Percentiles rank a stretch among this genome's conserved stretches.
Conservation (phyloP, 1,284 basidiomycete genomes). For the Trichosporon sp. region DNA sequence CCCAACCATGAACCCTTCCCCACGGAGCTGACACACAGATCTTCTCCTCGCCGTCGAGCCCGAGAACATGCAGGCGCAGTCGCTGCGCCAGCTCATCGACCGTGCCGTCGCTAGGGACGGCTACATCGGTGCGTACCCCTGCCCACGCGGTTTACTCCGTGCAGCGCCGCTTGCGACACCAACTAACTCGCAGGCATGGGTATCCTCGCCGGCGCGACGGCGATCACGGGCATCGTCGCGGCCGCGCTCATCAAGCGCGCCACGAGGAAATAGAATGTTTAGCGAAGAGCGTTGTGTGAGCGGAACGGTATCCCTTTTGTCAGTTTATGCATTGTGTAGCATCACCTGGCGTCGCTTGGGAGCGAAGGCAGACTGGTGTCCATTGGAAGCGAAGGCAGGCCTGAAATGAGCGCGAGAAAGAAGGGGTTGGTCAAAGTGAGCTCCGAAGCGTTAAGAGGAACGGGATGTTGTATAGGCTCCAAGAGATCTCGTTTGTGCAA, state of each 20-base stretch:
- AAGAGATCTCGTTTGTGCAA: no score
- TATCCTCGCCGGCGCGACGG: conserved; percentile 81
- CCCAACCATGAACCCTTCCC: no score
- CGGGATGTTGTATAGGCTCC: no score
- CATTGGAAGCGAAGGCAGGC: no score
- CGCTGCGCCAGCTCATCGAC: conserved; percentile 78
- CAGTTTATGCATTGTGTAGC: conserved; percentile 4
- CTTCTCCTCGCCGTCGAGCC: conserved; percentile 90
- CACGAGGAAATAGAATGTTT: conserved; percentile 49
- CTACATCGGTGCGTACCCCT: conserved; percentile 57
- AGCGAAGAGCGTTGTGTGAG: background rate
- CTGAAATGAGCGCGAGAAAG: no score
- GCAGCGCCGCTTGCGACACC: no score
- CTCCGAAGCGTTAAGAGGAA: no score
- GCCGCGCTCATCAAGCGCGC: conserved; percentile 82
- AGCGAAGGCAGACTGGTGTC: no score
- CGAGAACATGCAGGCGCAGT: conserved; percentile 86
- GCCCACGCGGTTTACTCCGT: no score
- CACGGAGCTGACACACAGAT: conserved; percentile 54
- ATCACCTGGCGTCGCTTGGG: background rate
- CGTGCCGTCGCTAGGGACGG: conserved; percentile 70
- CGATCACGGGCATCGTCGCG: conserved; percentile 74
- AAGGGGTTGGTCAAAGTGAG: no score
- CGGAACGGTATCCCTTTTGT: background rate
- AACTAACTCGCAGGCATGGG: conserved; percentile 67